Evolutionary conservation across 176 grass and related monocot genomes (phyloP).

Genomic region (Typha latifolia): DNA sequence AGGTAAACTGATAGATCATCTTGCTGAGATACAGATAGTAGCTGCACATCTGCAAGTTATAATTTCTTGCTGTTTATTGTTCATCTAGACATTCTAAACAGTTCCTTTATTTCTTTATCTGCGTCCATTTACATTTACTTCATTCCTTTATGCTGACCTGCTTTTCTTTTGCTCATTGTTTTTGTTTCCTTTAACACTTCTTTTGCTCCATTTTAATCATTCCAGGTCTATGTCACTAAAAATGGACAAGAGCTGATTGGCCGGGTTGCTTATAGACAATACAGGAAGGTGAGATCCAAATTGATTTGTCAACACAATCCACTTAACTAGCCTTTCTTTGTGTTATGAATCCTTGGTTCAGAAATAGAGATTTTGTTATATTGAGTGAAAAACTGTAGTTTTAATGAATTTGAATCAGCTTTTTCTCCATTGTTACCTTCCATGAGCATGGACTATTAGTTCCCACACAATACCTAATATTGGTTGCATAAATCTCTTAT

Average conservation of each 20-base stretch:
- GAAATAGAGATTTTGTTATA: background rate
- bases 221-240: constrained; percentile 82
- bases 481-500: too few species aligned
- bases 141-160: too few species aligned
- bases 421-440: too few species aligned
- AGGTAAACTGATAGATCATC: constrained; percentile 27
- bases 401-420: too few species aligned
- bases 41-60: background rate
- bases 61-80: background rate
- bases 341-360: background rate
- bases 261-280: constrained; percentile 54
- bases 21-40: background rate
- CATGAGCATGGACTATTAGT: too few species aligned
- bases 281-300: constrained; percentile 35
- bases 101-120: background rate
- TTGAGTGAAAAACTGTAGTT: too few species aligned
- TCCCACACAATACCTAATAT: too few species aligned
- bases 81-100: background rate
- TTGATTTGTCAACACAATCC: background rate
- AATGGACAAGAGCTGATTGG: constrained; percentile 68
- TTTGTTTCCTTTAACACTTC: background rate
- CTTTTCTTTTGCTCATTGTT: background rate
- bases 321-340: background rate
- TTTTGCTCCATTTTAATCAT: background rate
- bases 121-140: too few species aligned